Evolutionary conservation across 352 stramenopile species (phyloP).

Genomic region (Pythium brassicae): DNA sequence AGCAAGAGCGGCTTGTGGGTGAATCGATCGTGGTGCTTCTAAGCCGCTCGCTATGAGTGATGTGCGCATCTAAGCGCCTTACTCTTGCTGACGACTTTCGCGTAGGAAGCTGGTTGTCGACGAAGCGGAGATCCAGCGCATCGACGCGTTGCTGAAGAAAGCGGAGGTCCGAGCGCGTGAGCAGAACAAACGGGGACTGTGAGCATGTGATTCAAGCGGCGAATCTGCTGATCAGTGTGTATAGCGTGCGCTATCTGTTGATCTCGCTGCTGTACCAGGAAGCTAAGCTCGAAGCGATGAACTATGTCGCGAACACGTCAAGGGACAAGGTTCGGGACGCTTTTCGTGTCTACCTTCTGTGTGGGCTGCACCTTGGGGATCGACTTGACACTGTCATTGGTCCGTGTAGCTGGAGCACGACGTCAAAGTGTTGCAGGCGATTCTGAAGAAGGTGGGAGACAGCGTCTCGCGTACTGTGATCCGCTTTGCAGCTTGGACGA

Average conservation of each 20-base stretch:
- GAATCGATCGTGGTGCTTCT: neutral
- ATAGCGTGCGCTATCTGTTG: neutral
- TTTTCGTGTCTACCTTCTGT: neutral
- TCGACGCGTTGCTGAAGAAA: conserved; percentile 74
- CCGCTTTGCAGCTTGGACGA: neutral
- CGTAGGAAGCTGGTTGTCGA: conserved; percentile 45
- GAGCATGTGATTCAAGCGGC: neutral
- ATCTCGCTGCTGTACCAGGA: conserved; percentile 20
- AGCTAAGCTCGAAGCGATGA: conserved; percentile 70
- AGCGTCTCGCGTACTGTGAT: no score
- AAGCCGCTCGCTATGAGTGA: no score
- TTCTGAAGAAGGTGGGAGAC: conserved; percentile 57
- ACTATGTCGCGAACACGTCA: conserved; percentile 66
- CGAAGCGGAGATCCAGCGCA: conserved; percentile 59
- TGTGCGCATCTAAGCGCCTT: neutral
- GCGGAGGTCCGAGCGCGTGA: conserved; percentile 29
- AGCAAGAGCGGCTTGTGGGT: conserved; percentile 29
- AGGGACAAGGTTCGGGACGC: conserved; percentile 54
- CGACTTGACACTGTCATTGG: neutral
- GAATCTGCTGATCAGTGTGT: neutral
- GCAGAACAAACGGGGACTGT: neutral
- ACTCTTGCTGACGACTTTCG: neutral
- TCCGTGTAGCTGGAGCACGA: conserved; percentile 56
- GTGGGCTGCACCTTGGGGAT: neutral
- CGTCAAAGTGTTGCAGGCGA: conserved; percentile 63